Conservation (phyloP, 1,284 basidiomycete species). For the Ceratobasidium sp. region DNA sequence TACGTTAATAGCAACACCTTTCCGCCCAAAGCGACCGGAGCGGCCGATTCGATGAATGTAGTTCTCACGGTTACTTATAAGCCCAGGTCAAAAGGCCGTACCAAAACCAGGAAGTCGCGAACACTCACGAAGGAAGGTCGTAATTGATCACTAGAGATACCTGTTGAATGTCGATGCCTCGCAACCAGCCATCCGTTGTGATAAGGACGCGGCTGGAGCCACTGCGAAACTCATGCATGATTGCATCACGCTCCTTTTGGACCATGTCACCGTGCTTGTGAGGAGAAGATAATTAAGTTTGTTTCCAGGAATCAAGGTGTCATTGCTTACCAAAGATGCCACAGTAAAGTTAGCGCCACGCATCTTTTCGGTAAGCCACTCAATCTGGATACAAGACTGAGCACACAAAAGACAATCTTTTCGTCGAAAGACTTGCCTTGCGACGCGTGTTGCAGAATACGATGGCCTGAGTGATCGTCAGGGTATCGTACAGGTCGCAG, state of each 20-base stretch:
- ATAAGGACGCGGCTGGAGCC: conserved; percentile 53
- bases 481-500: conserved; percentile 96
- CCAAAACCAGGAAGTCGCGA: conserved; percentile 8
- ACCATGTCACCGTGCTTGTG: conserved; percentile 58
- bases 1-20: conserved; percentile 93
- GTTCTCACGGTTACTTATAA: conserved; percentile 86
- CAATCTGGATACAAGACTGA: conserved; percentile 71
- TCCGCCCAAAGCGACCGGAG: conserved; percentile 93
- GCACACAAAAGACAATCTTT: conserved; percentile 23
- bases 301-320: neutral
- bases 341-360: conserved; percentile 96
- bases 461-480: conserved; percentile 99
- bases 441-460: conserved; percentile 99
- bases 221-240: conserved; percentile 59
- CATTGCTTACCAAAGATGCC: conserved; percentile 66
- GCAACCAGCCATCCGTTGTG: conserved; percentile 68
- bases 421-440: conserved; percentile 77
- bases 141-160: conserved; percentile 59
- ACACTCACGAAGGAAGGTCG: conserved; percentile 62
- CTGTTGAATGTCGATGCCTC: conserved; percentile 59
- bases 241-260: conserved; percentile 58
- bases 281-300: conserved; percentile 52
- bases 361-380: conserved; percentile 99
- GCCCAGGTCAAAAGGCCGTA: conserved; percentile 10
- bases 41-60: conserved; percentile 99